These are phyloP conservation scores for Aspergillus melleus DNA, from an alignment of 2,329 filamentous ascomycete species.

Conservation along the genomic window DNA sequence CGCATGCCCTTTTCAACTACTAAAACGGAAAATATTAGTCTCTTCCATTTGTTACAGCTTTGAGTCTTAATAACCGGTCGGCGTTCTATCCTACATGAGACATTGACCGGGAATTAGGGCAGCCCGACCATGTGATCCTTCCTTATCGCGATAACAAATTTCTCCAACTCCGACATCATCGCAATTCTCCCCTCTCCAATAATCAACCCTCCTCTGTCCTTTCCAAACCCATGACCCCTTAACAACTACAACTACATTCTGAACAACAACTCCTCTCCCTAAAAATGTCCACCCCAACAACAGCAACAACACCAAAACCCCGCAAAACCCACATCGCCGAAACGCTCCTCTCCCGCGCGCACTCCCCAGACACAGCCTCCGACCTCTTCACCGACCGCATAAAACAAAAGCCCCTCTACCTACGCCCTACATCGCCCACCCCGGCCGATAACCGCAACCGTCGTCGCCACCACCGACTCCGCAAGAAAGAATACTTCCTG, in stretches of 20 bases:
- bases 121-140: not conserved
- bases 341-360: slow-evolving; percentile 72
- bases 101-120: not conserved
- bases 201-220: not conserved
- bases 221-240: not conserved
- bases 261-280: not conserved
- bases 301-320: not conserved
- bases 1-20: too few relatives aligned
- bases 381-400: slow-evolving; percentile 81
- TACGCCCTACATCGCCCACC: slow-evolving; percentile 73
- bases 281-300: not conserved
- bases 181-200: not conserved
- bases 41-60: too few relatives aligned
- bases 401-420: slow-evolving; percentile 75
- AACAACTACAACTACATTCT: too few relatives aligned
- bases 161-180: not conserved
- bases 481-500: slow-evolving; percentile 47
- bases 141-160: not conserved
- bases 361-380: slow-evolving; percentile 69
- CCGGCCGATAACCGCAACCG: slow-evolving; percentile 53
- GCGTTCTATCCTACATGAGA: not conserved
- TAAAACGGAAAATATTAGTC: too few relatives aligned
- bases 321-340: slow-evolving; percentile 50
- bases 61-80: too few relatives aligned
- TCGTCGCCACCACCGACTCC: slow-evolving; percentile 53